phyloP scores from a whole-genome alignment of 1,284 basidiomycete genomes.

The Kalmanozyma brasiliensis region DNA sequence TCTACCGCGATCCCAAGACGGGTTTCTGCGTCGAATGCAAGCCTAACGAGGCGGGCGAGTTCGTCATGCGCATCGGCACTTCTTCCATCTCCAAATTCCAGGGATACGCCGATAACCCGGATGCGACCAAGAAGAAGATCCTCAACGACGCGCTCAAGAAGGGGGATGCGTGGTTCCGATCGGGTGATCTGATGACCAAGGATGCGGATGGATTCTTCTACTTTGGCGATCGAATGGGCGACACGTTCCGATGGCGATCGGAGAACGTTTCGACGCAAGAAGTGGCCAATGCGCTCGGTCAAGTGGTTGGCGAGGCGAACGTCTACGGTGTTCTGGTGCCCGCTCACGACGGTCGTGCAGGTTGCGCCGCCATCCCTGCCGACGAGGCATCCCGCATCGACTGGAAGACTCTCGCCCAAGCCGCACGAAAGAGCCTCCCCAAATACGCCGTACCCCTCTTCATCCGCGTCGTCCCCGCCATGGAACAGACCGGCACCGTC shows the following conservation, averaged over 20 bases:
- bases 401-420: conserved; percentile 50
- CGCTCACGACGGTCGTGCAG: conserved; percentile 66
- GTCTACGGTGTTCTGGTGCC: conserved; percentile 68
- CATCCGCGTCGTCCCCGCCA: conserved; percentile 61
- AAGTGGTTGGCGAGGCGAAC: conserved; percentile 64
- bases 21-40: conserved; percentile 64
- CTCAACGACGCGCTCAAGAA: conserved; percentile 63
- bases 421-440: conserved; percentile 61
- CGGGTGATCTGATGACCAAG: conserved; percentile 64
- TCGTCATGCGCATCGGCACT: conserved; percentile 61
- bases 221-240: conserved; percentile 66
- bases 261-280: conserved; percentile 68
- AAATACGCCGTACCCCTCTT: conserved; percentile 68
- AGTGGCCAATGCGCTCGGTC: conserved; percentile 62
- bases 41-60: conserved; percentile 64
- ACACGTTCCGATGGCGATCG: conserved; percentile 67
- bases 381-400: conserved; percentile 44
- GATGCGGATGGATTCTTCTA: conserved; percentile 64
- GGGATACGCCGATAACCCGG: conserved; percentile 63
- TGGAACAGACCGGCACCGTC: conserved; percentile 65
- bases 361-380: conserved; percentile 67
- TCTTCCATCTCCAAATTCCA: conserved; percentile 52
- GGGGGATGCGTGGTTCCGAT: conserved; percentile 67
- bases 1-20: conserved; percentile 59
- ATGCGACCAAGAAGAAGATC: conserved; percentile 67